Conservation (phyloP, 164 flowering plant genomes). For the Buxus sempervirens region DNA sequence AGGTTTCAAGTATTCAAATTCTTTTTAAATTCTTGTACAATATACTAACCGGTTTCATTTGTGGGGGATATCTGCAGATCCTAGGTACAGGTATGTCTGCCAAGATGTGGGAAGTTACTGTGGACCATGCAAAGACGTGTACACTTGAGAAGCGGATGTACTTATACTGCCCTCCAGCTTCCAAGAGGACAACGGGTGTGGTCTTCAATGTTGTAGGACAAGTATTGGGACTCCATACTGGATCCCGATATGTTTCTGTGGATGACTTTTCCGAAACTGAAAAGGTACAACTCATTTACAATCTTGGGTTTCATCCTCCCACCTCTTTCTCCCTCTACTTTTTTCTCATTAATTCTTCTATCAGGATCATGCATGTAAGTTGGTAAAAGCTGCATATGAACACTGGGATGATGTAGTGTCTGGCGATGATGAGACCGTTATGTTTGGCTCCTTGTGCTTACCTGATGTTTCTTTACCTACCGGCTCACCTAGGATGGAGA, state of each 20-base stretch:
- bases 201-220: conserved; percentile 69
- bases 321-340: background rate
- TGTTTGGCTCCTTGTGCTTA: conserved; percentile 26
- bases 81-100: conserved; percentile 75
- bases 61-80: conserved; percentile 35
- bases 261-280: conserved; percentile 59
- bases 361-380: conserved; percentile 51
- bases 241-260: conserved; percentile 36
- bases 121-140: conserved; percentile 64
- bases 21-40: background rate
- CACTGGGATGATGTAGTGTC: conserved; percentile 51
- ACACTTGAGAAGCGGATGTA: conserved; percentile 39
- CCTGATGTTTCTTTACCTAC: conserved; percentile 29
- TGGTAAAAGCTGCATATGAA: conserved; percentile 51
- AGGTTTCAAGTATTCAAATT: too few relatives aligned
- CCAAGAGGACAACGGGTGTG: conserved; percentile 45
- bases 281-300: conserved; percentile 41
- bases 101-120: conserved; percentile 69
- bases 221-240: conserved; percentile 47
- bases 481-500: conserved; percentile 28
- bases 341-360: background rate
- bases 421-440: conserved; percentile 35
- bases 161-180: conserved; percentile 36
- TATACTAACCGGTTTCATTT: background rate
- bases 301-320: background rate